Base-by-base conservation (phyloP, 768 basidiomycete genomes). In the Collybiopsis luxurians region DNA sequence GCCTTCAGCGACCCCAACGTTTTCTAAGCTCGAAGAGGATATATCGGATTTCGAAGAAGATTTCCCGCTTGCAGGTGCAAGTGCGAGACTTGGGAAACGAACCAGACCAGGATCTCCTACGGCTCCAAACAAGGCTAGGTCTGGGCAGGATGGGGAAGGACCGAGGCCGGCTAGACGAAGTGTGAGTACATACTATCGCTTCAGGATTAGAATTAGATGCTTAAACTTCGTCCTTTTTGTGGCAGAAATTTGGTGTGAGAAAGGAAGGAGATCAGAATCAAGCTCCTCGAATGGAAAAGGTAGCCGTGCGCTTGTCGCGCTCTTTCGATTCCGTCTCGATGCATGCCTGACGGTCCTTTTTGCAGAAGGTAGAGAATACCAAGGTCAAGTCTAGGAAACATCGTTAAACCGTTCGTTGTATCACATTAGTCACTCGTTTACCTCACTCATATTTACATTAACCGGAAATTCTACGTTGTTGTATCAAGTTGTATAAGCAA, bases 11-110 rank as follows among this genome's bases (percentile, higher is more conserved):
- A 30, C 40, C 34, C 53, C 53, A 15, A 55, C 44, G 21, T 55
- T 55, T 28, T 43, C 54, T 30, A 55, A 39, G 26, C 44, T 46
- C 36, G 54, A 55, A 6, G 54, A 55, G 21, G 54, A 55, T 26
- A 55, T 55, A 11, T 55, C 54, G 13, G 54, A 55, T 26, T 55
- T 46, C 38, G 54, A 55, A 15, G 54, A 55, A 26, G 47, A 48
- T 9, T 5, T 44, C 24, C 11, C 21, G 9, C 17, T 24, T 17
- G 31, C 31, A 13, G 28, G 24, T n/a, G 27, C 40, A 9, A n/a
- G 39, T 12, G 23, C 53, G 15, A 45, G 24, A 24, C 43, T 55
- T 15, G 54, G 54, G 23, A 55, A 55, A 38, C 28, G 54, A 23
- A 46, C 30, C 23, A 19, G 45, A 30, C 34, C 45, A 26, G 15